phyloP scores from a whole-genome alignment of 78 protist genomes.

The Dictyostelium capitatum region DNA sequence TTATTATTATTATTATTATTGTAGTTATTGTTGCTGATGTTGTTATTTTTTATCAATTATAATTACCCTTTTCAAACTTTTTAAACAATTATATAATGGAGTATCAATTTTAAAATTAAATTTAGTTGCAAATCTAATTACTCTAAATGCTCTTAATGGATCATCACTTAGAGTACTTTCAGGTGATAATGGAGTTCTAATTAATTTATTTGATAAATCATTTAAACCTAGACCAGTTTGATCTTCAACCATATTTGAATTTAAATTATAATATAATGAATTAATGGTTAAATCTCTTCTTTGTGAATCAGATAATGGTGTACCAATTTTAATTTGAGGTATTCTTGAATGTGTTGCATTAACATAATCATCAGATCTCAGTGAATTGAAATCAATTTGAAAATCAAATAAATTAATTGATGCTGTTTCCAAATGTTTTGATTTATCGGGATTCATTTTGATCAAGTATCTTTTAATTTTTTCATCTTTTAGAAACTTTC shows the following conservation, averaged over 20 bases:
- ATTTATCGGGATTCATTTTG: conserved; percentile 90
- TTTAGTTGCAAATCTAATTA: conserved; percentile 89
- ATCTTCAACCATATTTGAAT: conserved; percentile 84
- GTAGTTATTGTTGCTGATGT: no score
- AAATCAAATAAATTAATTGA: conserved; percentile 21
- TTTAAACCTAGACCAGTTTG: conserved; percentile 75
- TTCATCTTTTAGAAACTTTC: no score
- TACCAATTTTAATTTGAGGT: conserved; percentile 86
- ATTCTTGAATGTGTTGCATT: conserved; percentile 49
- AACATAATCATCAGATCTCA: conserved; percentile 83
- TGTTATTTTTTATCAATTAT: not conserved
- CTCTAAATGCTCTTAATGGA: conserved; percentile 95
- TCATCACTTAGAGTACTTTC: conserved; percentile 92
- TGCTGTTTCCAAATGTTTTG: conserved; percentile 96
- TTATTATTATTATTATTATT: not conserved
- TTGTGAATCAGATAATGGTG: conserved; percentile 93
- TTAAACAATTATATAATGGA: conserved; percentile 16
- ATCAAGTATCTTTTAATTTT: not conserved
- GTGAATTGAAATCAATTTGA: conserved; percentile 45
- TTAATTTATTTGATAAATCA: conserved; percentile 74
- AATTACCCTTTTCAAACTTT: not conserved
- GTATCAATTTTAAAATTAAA: conserved; percentile 77
- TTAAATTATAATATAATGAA: conserved; percentile 94
- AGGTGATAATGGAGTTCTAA: conserved; percentile 93
- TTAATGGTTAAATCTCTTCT: conserved; percentile 97